Evolutionary conservation across 108 stramenopile species (phyloP).

Genomic region (Pseudonitzschia delicatissima): DNA sequence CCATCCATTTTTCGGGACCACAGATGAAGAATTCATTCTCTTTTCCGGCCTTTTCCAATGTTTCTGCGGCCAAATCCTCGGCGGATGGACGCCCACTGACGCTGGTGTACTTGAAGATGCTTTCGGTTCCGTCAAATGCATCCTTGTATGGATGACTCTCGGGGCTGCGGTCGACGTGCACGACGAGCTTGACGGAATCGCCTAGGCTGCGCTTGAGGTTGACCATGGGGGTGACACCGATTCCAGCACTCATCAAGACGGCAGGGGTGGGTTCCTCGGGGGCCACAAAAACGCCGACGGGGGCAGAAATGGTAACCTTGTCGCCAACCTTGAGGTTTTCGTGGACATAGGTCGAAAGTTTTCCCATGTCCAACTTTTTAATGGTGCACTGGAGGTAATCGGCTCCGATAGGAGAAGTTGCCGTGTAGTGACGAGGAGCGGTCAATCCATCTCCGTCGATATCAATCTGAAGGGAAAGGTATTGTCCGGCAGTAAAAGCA

Average conservation of each 20-base stretch:
- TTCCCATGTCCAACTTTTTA: constrained; percentile 4
- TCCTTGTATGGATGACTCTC: constrained; percentile 7
- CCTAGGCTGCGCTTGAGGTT: background rate
- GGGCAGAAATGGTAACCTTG: background rate
- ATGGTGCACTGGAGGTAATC: constrained; percentile 15
- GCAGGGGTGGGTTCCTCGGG: background rate
- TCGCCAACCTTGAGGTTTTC: constrained; percentile 8
- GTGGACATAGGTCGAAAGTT: background rate
- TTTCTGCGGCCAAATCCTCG: background rate
- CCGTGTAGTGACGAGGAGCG: constrained; percentile 17
- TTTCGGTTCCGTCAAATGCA: background rate
- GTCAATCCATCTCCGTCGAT: constrained; percentile 10
- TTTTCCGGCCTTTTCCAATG: background rate
- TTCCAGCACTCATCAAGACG: constrained; percentile 5
- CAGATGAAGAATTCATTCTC: constrained; percentile 9
- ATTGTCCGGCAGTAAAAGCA: constrained; percentile 16
- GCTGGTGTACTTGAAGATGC: constrained; percentile 2
- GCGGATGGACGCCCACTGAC: background rate
- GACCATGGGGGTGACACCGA: constrained; percentile 19
- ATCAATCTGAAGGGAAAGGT: constrained; percentile 16
- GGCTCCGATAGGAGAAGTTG: constrained; percentile 1
- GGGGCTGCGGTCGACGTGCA: background rate
- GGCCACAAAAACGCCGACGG: constrained; percentile 8
- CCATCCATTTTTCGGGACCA: constrained; percentile 5
- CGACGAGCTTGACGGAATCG: background rate